These are phyloP conservation scores for Russula sp. DNA, from an alignment of 768 basidiomycete genomes.

Conservation along the genomic window DNA sequence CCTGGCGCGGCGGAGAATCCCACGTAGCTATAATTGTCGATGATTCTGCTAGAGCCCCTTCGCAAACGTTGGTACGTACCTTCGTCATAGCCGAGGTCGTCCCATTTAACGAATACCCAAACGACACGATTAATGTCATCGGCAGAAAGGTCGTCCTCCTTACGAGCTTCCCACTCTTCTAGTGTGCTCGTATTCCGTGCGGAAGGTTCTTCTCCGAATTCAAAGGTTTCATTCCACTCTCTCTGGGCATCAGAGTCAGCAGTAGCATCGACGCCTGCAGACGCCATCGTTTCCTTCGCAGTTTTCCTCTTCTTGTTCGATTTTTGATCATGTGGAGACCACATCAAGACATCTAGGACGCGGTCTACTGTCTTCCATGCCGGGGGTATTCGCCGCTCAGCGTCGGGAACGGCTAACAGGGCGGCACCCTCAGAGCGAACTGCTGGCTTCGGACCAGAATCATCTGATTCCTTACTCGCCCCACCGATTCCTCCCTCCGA, in stretches of 20 bases:
- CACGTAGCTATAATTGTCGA: slow-evolving; percentile 59
- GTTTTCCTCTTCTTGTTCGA: slow-evolving; percentile 25
- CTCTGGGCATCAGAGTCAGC: slow-evolving; percentile 30
- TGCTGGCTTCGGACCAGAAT: slow-evolving; percentile 7
- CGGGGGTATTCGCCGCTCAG: slow-evolving; percentile 64
- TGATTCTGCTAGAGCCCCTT: slow-evolving; percentile 6
- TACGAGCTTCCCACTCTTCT: slow-evolving; percentile 53
- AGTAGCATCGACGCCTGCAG: slow-evolving; percentile 28
- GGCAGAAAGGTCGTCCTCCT: slow-evolving; percentile 36
- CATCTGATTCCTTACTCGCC: slow-evolving; percentile 27
- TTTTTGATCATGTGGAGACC: slow-evolving; percentile 39
- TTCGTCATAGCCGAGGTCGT: slow-evolving; percentile 88
- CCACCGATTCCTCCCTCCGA: slow-evolving; percentile 37
- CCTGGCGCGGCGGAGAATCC: slow-evolving; percentile 76
- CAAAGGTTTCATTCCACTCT: slow-evolving; percentile 37
- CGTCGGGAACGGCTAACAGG: slow-evolving; percentile 52
- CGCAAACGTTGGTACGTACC: slow-evolving; percentile 42
- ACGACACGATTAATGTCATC: slow-evolving; percentile 57
- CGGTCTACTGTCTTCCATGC: slow-evolving; percentile 90
- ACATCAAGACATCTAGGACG: slow-evolving; percentile 75
- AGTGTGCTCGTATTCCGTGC: slow-evolving; percentile 49
- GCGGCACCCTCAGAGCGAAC: slow-evolving; percentile 23
- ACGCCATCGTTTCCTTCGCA: slow-evolving; percentile 28
- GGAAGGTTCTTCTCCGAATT: slow-evolving; percentile 60
- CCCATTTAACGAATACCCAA: slow-evolving; percentile 92